Evolutionary conservation across 352 stramenopile species (phyloP).

Genomic region (Thalassiosira hispida): DNA sequence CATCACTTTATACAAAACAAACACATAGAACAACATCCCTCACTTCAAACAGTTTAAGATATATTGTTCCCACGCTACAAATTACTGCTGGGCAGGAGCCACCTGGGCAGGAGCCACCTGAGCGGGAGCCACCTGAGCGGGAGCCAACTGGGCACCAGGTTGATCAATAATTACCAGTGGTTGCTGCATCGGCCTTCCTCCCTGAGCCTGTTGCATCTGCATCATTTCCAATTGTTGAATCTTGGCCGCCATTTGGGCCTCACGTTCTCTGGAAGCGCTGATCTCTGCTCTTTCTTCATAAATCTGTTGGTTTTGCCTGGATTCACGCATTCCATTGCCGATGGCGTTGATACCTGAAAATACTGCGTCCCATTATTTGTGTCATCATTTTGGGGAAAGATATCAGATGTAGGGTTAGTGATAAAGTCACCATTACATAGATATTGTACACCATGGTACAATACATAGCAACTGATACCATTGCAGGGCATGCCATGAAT

Average conservation of each 20-base stretch:
- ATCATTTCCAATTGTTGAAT: constrained; percentile 51
- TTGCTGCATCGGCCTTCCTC: constrained; percentile 2
- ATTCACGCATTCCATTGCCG: constrained; percentile 48
- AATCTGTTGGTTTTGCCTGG: constrained; percentile 46
- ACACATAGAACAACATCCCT: too few relatives aligned
- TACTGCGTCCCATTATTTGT: constrained; percentile 22
- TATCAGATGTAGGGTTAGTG: too few relatives aligned
- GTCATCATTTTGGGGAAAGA: background rate
- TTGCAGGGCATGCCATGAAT: too few relatives aligned
- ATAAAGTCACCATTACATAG: too few relatives aligned
- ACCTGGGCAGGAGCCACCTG: too few relatives aligned
- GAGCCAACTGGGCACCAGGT: constrained; percentile 7
- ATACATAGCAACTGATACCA: too few relatives aligned
- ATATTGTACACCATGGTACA: too few relatives aligned
- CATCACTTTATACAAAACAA: too few relatives aligned
- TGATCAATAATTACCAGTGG: constrained; percentile 35
- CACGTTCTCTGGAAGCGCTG: constrained; percentile 21
- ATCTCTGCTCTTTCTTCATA: constrained; percentile 34
- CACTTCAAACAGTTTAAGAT: too few relatives aligned
- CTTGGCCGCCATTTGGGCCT: constrained; percentile 37
- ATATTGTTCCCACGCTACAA: background rate
- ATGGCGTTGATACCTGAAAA: constrained; percentile 41
- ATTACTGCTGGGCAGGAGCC: constrained; percentile 13
- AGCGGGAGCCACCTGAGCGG: background rate
- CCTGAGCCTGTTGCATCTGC: constrained; percentile 39